A percentile compares a stretch with the other conserved stretches of the same genome.
phyloP scores from a whole-genome alignment of 306 rosid genomes.

The Begonia masoniana region DNA sequence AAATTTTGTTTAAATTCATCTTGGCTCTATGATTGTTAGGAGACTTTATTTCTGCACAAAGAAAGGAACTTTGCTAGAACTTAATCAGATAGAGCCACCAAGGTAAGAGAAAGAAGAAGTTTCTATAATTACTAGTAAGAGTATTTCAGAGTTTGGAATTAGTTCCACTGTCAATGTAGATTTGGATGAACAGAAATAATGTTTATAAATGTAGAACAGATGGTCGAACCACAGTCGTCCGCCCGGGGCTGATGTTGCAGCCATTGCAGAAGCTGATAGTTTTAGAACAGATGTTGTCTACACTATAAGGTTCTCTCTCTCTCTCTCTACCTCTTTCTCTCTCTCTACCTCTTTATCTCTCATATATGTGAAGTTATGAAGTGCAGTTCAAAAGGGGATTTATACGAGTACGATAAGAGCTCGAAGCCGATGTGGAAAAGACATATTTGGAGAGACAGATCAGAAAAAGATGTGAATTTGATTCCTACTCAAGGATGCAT shows the following conservation, averaged over 20 bases:
- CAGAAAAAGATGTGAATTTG: conserved; percentile 29
- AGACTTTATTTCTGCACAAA: conserved; percentile 68
- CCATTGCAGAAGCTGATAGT: conserved; percentile 60
- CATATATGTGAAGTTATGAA: conserved; percentile 2
- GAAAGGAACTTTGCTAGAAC: conserved; percentile 56
- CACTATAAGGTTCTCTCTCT: conserved; percentile 54
- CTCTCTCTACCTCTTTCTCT: not conserved
- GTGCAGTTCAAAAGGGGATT: conserved; percentile 77
- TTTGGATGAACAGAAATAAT: conserved; percentile 26
- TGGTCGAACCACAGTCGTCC: conserved; percentile 82
- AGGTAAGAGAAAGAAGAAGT: conserved; percentile 33
- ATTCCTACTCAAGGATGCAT: conserved; percentile 39
- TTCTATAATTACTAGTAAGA: too few relatives aligned
- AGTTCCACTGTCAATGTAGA: not conserved
- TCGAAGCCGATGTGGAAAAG: conserved; percentile 89
- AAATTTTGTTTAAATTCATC: conserved; percentile 12
- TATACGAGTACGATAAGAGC: conserved; percentile 65
- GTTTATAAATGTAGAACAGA: conserved; percentile 59
- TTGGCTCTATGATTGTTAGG: conserved; percentile 24
- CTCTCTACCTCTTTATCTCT: not conserved
- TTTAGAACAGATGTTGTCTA: conserved; percentile 56
- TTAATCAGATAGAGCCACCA: conserved; percentile 46
- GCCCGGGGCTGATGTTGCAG: conserved; percentile 85
- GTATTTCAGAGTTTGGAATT: not conserved
- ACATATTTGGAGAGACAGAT: conserved; percentile 62